phyloP scores from a whole-genome alignment of 2,329 filamentous ascomycete species.

The Hortaea sp. region DNA sequence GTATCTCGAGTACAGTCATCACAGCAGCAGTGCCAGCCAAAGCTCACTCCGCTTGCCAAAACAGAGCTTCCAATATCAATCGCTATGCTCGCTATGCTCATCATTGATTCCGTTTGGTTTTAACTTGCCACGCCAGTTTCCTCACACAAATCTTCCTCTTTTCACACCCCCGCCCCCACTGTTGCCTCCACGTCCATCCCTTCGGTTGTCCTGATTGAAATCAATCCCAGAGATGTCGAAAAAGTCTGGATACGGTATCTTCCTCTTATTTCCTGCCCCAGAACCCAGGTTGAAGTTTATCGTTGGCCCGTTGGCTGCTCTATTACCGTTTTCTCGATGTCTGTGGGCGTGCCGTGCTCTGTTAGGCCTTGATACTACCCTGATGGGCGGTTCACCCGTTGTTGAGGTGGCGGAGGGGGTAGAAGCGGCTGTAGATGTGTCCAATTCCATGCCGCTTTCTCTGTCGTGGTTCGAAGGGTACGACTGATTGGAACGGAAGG shows the following conservation, averaged over 20 bases:
- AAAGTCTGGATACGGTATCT: slow-evolving; percentile 63
- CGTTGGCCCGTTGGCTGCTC: slow-evolving; percentile 7
- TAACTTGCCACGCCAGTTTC: too few species aligned
- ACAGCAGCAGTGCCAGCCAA: too few species aligned
- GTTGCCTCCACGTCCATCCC: slow-evolving; percentile 7
- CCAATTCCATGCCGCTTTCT: slow-evolving; percentile 32
- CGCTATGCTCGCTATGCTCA: too few species aligned
- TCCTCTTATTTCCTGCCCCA: slow-evolving; percentile 61
- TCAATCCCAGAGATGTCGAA: slow-evolving; percentile 60
- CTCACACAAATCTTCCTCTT: slow-evolving; percentile 24
- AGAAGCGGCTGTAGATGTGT: slow-evolving; percentile 24
- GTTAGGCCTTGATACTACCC: slow-evolving; percentile 27
- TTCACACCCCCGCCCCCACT: slow-evolving; percentile 23
- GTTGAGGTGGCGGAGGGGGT: neutral
- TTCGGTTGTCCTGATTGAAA: slow-evolving; percentile 11
- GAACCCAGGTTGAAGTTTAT: slow-evolving; percentile 43
- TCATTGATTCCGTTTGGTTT: too few species aligned
- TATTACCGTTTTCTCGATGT: slow-evolving; percentile 26
- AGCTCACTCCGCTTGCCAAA: too few species aligned
- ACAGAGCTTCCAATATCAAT: too few species aligned
- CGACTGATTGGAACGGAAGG: slow-evolving; percentile 50
- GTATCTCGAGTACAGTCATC: too few species aligned
- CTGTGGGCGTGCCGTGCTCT: slow-evolving; percentile 15
- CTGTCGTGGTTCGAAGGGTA: slow-evolving; percentile 46
- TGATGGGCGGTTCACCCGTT: neutral